These are phyloP conservation scores for Penicillium maclennaniae DNA, from an alignment of 495 filamentous ascomycete species.

Conservation along the genomic window DNA sequence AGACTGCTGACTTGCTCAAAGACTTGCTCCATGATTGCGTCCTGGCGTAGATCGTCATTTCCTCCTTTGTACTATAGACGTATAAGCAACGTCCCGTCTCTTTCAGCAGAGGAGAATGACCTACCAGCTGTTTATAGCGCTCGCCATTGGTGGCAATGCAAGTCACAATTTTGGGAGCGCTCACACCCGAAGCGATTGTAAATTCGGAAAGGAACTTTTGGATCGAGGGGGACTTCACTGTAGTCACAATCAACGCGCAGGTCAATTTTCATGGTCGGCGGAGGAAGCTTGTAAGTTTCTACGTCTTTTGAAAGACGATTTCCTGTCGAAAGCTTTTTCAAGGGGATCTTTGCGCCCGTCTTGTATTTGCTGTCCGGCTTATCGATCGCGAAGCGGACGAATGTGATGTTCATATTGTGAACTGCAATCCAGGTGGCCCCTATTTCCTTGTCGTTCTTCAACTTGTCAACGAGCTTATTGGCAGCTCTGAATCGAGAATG, in stretches of 20 bases:
- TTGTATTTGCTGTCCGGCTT: constrained; percentile 58
- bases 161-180: constrained; percentile 86
- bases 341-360: constrained; percentile 57
- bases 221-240: constrained; percentile 67
- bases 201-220: constrained; percentile 64
- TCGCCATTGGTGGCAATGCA: constrained; percentile 70
- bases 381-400: constrained; percentile 68
- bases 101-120: constrained; percentile 6
- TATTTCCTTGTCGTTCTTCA: constrained; percentile 50
- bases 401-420: constrained; percentile 66
- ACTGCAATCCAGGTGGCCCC: constrained; percentile 59
- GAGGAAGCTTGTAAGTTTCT: constrained; percentile 65
- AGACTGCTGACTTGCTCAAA: constrained; percentile 93
- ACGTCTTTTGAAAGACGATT: constrained; percentile 52
- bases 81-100: neutral
- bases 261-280: constrained; percentile 82
- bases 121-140: constrained; percentile 78
- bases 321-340: constrained; percentile 57
- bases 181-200: constrained; percentile 82
- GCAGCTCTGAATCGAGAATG: constrained; percentile 70
- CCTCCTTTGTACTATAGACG: constrained; percentile 74
- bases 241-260: constrained; percentile 74
- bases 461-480: constrained; percentile 54
- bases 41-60: constrained; percentile 94
- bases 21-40: constrained; percentile 99